Base-by-base conservation (phyloP, 371 early-diverging fungal species). In the Blakeslea trispora region DNA sequence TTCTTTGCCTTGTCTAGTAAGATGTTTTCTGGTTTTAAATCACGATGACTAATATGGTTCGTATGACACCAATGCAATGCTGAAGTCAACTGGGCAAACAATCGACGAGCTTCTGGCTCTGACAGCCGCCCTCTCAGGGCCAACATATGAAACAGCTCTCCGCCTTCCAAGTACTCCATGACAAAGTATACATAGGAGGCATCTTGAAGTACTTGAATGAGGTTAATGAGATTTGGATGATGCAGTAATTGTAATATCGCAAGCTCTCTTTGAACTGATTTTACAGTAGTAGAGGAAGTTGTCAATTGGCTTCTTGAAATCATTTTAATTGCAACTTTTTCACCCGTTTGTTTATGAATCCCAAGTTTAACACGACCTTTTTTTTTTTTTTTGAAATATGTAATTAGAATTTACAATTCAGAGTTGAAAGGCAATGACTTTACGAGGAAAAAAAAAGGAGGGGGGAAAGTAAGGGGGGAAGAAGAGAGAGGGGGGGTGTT, bases 101-200 rank as follows among this genome's bases (percentile, higher is more conserved):
- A 91, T 23, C 65, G 66, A 34, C 92, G 82, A 0, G 97, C 97
- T 62, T 94, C 93, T 8, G 64, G 53, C 64, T 99, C 98, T 11
- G 83, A 71, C 23, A 99, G 70, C 10, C 88, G 70, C 0, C 96
- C 95, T 44, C 86, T 81, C 59, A 91, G 87, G 35, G 94, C 84
- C 35, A 99, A 76, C 57, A 92, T 85, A 57, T 97, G 94, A 61
- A 96, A 94, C 22, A 99, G 72, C 74, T 98, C 97, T 18, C 95
- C 95, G 37, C 99, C 99, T 64, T 91, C 90, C 53, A 94, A 82
- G 63, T 94, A 93, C 66, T 98, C 98, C 87, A 96, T 89, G 14
- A 99, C 89, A 55, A 99, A 77, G 73, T 91, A 96, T 23, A 91
- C 91, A 60, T 61, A 69, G 15, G 47, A 42, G 6, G 69, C 49